Conservation (phyloP, 345 rosid species). For the Arabis alpina region DNA sequence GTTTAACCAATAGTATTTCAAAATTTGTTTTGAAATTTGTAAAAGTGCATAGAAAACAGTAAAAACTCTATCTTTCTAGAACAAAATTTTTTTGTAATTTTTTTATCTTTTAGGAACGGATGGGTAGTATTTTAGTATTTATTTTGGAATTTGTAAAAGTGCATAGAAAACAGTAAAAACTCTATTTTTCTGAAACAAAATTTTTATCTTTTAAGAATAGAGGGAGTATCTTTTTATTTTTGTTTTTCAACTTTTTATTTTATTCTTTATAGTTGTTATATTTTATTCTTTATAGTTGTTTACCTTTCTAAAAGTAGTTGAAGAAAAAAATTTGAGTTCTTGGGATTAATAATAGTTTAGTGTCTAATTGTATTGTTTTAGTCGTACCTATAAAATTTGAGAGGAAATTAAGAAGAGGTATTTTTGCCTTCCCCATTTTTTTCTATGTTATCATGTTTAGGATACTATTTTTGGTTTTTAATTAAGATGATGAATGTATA, state of each 20-base stretch:
- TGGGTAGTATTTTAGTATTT: no score
- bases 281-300: conserved; percentile 5
- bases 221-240: neutral
- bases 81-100: no score
- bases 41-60: no score
- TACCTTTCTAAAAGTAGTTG: conserved; percentile 37
- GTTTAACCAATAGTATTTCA: no score
- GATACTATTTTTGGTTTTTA: neutral
- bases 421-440: neutral
- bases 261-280: neutral
- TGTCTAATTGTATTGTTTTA: neutral
- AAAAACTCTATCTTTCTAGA: no score
- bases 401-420: neutral
- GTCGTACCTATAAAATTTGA: conserved; percentile 16
- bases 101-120: no score
- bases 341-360: conserved; percentile 25
- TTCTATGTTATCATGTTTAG: no score
- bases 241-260: neutral
- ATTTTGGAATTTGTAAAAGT: no score
- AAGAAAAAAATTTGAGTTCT: conserved; percentile 7
- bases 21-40: no score
- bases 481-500: neutral
- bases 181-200: no score
- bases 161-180: no score
- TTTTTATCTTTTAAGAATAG: no score